Conservation (phyloP, 140 eudicot species). For the Bidens hawaiensis region DNA sequence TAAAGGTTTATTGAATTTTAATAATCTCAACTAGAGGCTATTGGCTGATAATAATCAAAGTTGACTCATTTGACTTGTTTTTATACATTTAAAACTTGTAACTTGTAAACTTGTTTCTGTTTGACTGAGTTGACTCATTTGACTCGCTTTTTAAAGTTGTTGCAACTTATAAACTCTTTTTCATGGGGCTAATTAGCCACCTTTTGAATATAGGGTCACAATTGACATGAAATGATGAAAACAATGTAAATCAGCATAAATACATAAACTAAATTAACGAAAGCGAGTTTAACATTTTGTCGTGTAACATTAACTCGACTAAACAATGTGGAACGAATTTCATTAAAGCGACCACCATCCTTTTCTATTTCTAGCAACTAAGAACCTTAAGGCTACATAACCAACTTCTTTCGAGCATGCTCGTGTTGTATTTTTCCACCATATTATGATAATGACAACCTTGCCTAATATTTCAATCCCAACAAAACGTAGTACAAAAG, state of each 20-base stretch:
- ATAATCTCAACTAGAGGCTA: too few species aligned
- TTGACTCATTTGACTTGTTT: background rate
- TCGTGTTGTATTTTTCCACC: slow-evolving; percentile 15
- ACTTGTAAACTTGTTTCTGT: background rate
- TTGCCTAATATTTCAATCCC: slow-evolving; percentile 46
- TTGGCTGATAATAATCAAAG: too few species aligned
- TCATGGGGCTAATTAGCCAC: background rate
- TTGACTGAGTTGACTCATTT: background rate
- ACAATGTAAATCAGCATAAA: slow-evolving; percentile 12
- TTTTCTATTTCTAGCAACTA: slow-evolving; percentile 32
- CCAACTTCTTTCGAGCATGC: slow-evolving; percentile 14
- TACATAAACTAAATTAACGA: slow-evolving; percentile 27
- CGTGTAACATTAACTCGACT: slow-evolving; percentile 28
- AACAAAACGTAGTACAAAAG: slow-evolving; percentile 72
- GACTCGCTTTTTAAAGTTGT: background rate
- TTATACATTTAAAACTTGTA: background rate
- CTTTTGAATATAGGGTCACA: background rate
- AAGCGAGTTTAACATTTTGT: slow-evolving; percentile 20
- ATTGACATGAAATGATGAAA: background rate
- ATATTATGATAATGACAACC: background rate
- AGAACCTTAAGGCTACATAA: slow-evolving; percentile 23
- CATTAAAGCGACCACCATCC: slow-evolving; percentile 10
- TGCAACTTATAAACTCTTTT: too few species aligned
- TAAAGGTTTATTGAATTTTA: too few species aligned
- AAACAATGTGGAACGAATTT: slow-evolving; percentile 27